phyloP scores from a whole-genome alignment of 2,329 filamentous ascomycete genomes.

The Monosporascus cannonballus region DNA sequence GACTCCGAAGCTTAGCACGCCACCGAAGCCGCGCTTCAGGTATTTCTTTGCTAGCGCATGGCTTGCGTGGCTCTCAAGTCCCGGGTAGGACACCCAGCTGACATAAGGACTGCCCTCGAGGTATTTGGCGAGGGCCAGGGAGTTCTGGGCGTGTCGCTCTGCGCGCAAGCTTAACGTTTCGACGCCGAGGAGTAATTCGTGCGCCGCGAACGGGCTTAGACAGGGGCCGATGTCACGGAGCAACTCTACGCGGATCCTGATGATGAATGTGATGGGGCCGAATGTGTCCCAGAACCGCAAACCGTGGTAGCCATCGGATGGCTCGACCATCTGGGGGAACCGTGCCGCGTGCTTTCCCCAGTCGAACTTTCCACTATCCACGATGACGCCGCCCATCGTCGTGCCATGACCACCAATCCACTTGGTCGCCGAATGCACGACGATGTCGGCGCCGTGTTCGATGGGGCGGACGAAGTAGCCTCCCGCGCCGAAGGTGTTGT shows the following conservation, averaged over 20 bases:
- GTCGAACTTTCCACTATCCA: conserved; percentile 89
- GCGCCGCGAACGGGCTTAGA: conserved; percentile 85
- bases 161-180: conserved; percentile 85
- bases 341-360: conserved; percentile 79
- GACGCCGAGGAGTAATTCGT: conserved; percentile 81
- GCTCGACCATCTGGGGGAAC: conserved; percentile 91
- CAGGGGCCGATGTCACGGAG: conserved; percentile 78
- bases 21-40: conserved; percentile 75
- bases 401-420: conserved; percentile 97
- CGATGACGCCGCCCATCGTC: conserved; percentile 78
- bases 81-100: conserved; percentile 90
- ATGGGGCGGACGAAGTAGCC: conserved; percentile 85
- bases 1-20: conserved; percentile 88
- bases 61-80: conserved; percentile 73
- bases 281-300: conserved; percentile 94
- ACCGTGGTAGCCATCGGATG: conserved; percentile 83
- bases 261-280: conserved; percentile 73
- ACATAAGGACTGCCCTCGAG: conserved; percentile 79
- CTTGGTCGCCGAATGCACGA: conserved; percentile 91
- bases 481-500: conserved; percentile 93
- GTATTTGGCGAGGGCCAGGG: conserved; percentile 73
- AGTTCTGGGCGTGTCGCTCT: conserved; percentile 82
- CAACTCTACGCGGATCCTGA: conserved; percentile 83
- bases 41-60: conserved; percentile 83
- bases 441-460: conserved; percentile 85